Evolutionary conservation across 805 yeast genomes (phyloP).

Genomic region (Lipomyces orientalis): DNA sequence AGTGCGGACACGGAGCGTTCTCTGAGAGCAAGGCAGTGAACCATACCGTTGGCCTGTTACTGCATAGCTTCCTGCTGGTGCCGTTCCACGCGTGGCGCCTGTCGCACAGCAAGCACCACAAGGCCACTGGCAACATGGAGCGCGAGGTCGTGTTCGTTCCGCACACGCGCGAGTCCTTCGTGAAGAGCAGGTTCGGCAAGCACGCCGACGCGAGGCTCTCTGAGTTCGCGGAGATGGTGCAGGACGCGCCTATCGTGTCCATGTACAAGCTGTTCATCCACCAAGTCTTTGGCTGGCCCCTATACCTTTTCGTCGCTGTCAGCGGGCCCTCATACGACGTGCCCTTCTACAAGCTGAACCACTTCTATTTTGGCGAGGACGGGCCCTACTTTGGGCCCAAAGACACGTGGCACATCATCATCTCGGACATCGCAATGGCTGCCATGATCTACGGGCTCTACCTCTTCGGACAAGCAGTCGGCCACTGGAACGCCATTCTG

Average conservation of each 20-base stretch:
- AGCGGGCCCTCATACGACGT: slow-evolving; percentile 72
- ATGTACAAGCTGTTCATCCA: slow-evolving; percentile 62
- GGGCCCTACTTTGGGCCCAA: slow-evolving; percentile 75
- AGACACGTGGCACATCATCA: slow-evolving; percentile 72
- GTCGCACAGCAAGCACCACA: slow-evolving; percentile 86
- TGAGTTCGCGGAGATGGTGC: slow-evolving; percentile 60
- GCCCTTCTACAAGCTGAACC: slow-evolving; percentile 60
- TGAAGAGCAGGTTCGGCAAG: slow-evolving; percentile 42
- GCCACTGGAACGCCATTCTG: slow-evolving; percentile 64
- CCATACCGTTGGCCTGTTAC: slow-evolving; percentile 80
- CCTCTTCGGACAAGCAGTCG: slow-evolving; percentile 66
- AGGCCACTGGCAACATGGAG: slow-evolving; percentile 81
- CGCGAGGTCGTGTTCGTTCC: slow-evolving; percentile 90
- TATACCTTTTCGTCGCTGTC: slow-evolving; percentile 69
- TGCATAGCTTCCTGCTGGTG: slow-evolving; percentile 78
- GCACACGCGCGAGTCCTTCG: slow-evolving; percentile 63
- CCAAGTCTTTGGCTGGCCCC: slow-evolving; percentile 79
- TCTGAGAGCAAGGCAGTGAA: slow-evolving; percentile 72
- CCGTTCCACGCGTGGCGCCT: slow-evolving; percentile 89
- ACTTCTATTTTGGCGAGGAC: slow-evolving; percentile 63
- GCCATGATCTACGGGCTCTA: slow-evolving; percentile 53
- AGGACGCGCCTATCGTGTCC: slow-evolving; percentile 75
- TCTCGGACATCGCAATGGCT: slow-evolving; percentile 73
- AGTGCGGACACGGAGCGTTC: slow-evolving; percentile 90
- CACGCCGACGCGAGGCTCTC: not conserved